Evolutionary conservation across 2,329 filamentous ascomycete species (phyloP).

Genomic region (Cladosporium sp.): DNA sequence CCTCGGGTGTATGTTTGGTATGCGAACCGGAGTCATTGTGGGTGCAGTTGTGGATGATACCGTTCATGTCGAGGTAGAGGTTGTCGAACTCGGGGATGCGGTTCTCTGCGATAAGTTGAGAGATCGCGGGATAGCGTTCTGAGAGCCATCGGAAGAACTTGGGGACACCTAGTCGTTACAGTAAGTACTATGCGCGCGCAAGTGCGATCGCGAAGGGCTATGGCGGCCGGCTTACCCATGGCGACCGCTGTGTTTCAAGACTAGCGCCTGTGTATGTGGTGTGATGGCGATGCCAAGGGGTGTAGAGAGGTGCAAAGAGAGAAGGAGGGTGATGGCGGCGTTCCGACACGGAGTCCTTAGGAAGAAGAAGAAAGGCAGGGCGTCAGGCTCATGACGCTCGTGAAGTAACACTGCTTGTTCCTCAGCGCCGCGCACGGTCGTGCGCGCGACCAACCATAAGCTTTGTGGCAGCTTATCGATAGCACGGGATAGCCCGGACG

Average conservation of each 20-base stretch:
- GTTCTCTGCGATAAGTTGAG: slow-evolving; percentile 96
- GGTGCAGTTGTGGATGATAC: slow-evolving; percentile 99
- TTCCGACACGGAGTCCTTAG: slow-evolving; percentile 35
- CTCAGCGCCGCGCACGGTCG: no score
- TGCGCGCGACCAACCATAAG: no score
- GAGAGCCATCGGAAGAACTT: slow-evolving; percentile 99
- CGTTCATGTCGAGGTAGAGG: slow-evolving; percentile 97
- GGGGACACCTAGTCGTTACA: slow-evolving; percentile 59
- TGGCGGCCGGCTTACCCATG: slow-evolving; percentile 10
- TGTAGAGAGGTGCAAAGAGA: slow-evolving; percentile 7
- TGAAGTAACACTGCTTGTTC: background rate
- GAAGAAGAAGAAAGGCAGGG: slow-evolving; percentile 19
- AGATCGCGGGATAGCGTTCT: slow-evolving; percentile 97
- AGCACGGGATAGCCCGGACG: background rate
- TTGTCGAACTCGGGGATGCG: slow-evolving; percentile 98
- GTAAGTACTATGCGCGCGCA: slow-evolving; percentile 20
- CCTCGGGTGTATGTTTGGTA: slow-evolving; percentile 87
- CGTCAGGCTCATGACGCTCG: background rate
- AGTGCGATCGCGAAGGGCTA: slow-evolving; percentile 16
- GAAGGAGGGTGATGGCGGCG: slow-evolving; percentile 20
- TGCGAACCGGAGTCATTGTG: slow-evolving; percentile 93
- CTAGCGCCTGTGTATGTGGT: slow-evolving; percentile 11
- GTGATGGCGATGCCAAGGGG: slow-evolving; percentile 5
- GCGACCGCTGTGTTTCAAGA: slow-evolving; percentile 27
- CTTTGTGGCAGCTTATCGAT: background rate